Evolutionary conservation across 306 rosid species (phyloP).

Genomic region (Alnus rubra): DNA sequence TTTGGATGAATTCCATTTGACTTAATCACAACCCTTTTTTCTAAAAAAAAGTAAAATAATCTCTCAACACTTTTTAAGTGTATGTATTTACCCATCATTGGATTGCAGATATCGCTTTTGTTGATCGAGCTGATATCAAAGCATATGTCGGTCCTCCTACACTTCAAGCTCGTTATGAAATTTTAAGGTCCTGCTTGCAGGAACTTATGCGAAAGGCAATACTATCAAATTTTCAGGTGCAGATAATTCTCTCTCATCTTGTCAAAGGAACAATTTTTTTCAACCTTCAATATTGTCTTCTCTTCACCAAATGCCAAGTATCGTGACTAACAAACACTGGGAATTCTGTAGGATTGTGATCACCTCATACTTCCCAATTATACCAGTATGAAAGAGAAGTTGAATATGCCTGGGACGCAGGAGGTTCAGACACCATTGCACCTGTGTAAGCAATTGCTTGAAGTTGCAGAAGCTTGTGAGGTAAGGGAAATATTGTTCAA

Average conservation of each 20-base stretch:
- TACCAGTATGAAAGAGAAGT: slow-evolving; percentile 57
- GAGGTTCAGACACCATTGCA: slow-evolving; percentile 41
- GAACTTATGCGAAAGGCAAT: slow-evolving; percentile 76
- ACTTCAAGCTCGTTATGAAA: slow-evolving; percentile 91
- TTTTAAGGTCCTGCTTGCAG: slow-evolving; percentile 79
- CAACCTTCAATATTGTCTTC: slow-evolving; percentile 3
- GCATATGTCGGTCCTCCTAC: slow-evolving; percentile 99
- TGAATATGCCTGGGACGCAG: slow-evolving; percentile 41
- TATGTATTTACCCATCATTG: slow-evolving; percentile 19
- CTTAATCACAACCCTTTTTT: neutral
- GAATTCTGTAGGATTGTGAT: slow-evolving; percentile 52
- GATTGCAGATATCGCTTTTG: slow-evolving; percentile 89
- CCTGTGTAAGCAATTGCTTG: slow-evolving; percentile 60
- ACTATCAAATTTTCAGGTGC: slow-evolving; percentile 62
- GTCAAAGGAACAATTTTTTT: slow-evolving; percentile 7
- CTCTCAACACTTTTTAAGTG: neutral
- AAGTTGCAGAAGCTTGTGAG: slow-evolving; percentile 91
- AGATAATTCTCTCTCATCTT: slow-evolving; percentile 20
- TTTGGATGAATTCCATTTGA: neutral
- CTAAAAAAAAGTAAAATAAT: too few species aligned
- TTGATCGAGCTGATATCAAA: slow-evolving; percentile 96
- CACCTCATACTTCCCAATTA: slow-evolving; percentile 56
- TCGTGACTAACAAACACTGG: slow-evolving; percentile 29
- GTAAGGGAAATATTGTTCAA: slow-evolving; percentile 40
- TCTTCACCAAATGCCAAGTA: slow-evolving; percentile 9